phyloP scores from a whole-genome alignment of 202 grass and related monocot species.

The Musa balbisiana region DNA sequence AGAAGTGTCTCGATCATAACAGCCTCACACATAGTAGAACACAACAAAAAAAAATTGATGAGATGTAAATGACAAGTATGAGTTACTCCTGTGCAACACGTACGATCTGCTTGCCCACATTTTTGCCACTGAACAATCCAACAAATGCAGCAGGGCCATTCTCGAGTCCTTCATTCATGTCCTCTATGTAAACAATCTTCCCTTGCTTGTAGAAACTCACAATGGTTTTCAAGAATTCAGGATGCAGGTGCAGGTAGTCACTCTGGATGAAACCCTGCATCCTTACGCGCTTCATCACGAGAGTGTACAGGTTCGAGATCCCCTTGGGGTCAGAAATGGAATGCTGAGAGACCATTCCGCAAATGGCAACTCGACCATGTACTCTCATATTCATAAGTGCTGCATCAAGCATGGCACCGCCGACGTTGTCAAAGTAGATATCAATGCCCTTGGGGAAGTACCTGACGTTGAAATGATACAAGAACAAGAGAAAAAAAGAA shows the following conservation, averaged over 20 bases:
- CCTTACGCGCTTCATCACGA: slow-evolving; percentile 45
- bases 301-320: slow-evolving; percentile 51
- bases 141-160: slow-evolving; percentile 49
- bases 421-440: slow-evolving; percentile 88
- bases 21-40: background rate
- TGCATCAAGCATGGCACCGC: slow-evolving; percentile 72
- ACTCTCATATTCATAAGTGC: slow-evolving; percentile 69
- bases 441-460: slow-evolving; percentile 61
- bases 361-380: slow-evolving; percentile 70
- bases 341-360: slow-evolving; percentile 84
- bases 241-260: slow-evolving; percentile 50
- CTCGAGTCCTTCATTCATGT: slow-evolving; percentile 55
- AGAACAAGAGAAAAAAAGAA: background rate
- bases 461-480: background rate
- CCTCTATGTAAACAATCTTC: slow-evolving; percentile 63
- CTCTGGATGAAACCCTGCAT: slow-evolving; percentile 79
- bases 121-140: slow-evolving; percentile 74
- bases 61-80: too few relatives aligned
- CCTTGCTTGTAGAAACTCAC: slow-evolving; percentile 43
- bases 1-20: too few relatives aligned
- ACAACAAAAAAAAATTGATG: background rate
- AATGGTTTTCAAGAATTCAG: slow-evolving; percentile 43
- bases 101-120: slow-evolving; percentile 74
- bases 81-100: slow-evolving; percentile 41
- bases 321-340: slow-evolving; percentile 37